Percentiles rank a stretch among this genome's conserved stretches.
These are phyloP conservation scores for Mycena indigotica DNA, from an alignment of 768 basidiomycete species.

Conservation along the genomic window DNA sequence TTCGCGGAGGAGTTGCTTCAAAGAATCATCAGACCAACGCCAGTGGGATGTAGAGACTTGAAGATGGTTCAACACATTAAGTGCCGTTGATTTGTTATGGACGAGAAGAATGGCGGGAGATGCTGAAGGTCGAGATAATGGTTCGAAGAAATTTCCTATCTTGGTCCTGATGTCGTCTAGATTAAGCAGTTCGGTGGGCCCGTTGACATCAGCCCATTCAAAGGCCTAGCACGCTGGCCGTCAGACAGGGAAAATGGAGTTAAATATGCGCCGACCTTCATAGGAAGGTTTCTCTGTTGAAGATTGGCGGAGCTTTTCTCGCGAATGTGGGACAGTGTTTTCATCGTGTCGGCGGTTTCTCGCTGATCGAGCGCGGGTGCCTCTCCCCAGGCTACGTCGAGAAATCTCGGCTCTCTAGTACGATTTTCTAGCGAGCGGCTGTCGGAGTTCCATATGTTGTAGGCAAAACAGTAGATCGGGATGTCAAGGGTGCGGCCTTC, in stretches of 20 bases:
- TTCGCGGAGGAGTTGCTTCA: conserved; percentile 10
- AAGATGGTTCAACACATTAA: neutral
- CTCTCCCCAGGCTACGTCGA: neutral
- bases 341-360: neutral
- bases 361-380: neutral
- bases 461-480: neutral
- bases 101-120: conserved; percentile 12
- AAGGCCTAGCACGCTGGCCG: no score
- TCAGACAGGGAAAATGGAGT: neutral
- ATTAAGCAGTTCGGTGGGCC: neutral
- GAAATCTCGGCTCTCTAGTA: neutral
- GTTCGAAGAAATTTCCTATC: neutral
- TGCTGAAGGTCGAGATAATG: neutral
- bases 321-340: neutral
- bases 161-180: neutral
- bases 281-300: neutral
- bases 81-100: conserved; percentile 1
- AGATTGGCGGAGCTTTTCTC: no score
- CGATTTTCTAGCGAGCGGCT: neutral
- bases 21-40: neutral
- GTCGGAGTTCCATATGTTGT: neutral
- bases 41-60: conserved; percentile 2
- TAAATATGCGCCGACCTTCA: neutral
- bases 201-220: neutral
- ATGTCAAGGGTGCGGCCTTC: neutral